phyloP scores from a whole-genome alignment of 2,329 filamentous ascomycete species.

The Colletotrichum orbiculare region DNA sequence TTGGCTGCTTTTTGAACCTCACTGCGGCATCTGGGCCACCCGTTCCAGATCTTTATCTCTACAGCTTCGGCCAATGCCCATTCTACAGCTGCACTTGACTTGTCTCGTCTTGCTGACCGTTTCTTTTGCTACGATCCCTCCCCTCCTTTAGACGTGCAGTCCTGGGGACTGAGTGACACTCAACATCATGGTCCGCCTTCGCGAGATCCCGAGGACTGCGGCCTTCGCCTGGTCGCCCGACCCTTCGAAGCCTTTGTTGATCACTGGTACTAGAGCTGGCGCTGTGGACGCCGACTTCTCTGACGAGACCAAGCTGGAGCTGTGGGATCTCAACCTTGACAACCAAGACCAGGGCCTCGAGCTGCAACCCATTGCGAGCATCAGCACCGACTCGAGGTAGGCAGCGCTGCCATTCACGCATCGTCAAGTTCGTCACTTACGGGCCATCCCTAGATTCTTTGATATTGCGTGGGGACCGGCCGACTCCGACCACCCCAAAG shows the following conservation, averaged over 20 bases:
- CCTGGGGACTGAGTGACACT: constrained; percentile 41
- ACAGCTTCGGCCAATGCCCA: constrained; percentile 30
- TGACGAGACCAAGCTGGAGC: constrained; percentile 93
- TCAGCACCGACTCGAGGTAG: constrained; percentile 91
- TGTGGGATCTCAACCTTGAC: constrained; percentile 93
- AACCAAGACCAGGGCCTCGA: constrained; percentile 80
- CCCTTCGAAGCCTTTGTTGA: constrained; percentile 81
- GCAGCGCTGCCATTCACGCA: constrained; percentile 12
- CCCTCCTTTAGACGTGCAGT: constrained; percentile 33
- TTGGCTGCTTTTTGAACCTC: constrained; percentile 29
- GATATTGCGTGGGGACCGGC: constrained; percentile 94
- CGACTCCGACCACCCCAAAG: constrained; percentile 80
- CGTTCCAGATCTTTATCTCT: constrained; percentile 12
- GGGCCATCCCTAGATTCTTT: constrained; percentile 76
- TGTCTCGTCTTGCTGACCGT: constrained; percentile 19
- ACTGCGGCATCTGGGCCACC: constrained; percentile 24
- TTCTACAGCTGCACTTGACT: constrained; percentile 19
- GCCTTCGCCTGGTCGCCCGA: constrained; percentile 97
- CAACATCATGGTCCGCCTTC: constrained; percentile 86
- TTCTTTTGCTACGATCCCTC: constrained; percentile 15
- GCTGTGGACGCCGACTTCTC: constrained; percentile 98
- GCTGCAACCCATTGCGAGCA: constrained; percentile 84
- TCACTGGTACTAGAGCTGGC: constrained; percentile 93
- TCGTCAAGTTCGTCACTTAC: constrained; percentile 18
- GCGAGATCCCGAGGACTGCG: constrained; percentile 96